These are phyloP conservation scores for Middelhovenomyces tepae DNA, from an alignment of 805 yeast species.

Conservation along the genomic window DNA sequence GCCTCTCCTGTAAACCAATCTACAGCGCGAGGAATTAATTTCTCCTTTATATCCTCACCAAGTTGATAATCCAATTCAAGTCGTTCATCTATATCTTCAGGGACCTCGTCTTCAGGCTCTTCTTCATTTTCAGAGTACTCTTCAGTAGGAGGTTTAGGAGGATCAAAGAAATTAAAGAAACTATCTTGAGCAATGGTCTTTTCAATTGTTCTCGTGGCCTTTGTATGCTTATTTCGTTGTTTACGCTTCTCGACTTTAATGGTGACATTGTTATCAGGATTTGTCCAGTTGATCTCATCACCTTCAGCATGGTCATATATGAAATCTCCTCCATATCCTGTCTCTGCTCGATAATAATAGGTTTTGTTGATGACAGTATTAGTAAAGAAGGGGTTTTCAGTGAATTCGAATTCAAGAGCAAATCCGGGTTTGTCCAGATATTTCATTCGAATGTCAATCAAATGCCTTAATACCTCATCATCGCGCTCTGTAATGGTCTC, in stretches of 20 bases:
- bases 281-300: slow-evolving; percentile 71
- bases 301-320: slow-evolving; percentile 97
- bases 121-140: slow-evolving; percentile 47
- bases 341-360: slow-evolving; percentile 83
- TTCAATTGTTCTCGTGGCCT: slow-evolving; percentile 92
- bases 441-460: slow-evolving; percentile 66
- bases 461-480: slow-evolving; percentile 63
- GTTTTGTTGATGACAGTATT: slow-evolving; percentile 71
- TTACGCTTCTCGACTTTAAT: slow-evolving; percentile 85
- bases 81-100: slow-evolving; percentile 69
- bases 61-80: slow-evolving; percentile 88
- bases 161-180: slow-evolving; percentile 91
- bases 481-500: slow-evolving; percentile 88
- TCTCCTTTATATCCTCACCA: slow-evolving; percentile 94
- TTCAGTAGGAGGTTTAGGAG: slow-evolving; percentile 71
- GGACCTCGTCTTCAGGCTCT: slow-evolving; percentile 55
- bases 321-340: slow-evolving; percentile 92
- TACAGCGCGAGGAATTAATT: slow-evolving; percentile 89
- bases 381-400: slow-evolving; percentile 64
- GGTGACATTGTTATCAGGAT: slow-evolving; percentile 75
- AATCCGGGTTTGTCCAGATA: slow-evolving; percentile 81
- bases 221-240: slow-evolving; percentile 93
- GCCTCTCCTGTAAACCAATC: slow-evolving; percentile 99
- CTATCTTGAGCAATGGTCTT: slow-evolving; percentile 91
- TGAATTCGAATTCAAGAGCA: slow-evolving; percentile 74